phyloP scores from a whole-genome alignment of 2,329 filamentous ascomycete species.

The Penicillium sp. region DNA sequence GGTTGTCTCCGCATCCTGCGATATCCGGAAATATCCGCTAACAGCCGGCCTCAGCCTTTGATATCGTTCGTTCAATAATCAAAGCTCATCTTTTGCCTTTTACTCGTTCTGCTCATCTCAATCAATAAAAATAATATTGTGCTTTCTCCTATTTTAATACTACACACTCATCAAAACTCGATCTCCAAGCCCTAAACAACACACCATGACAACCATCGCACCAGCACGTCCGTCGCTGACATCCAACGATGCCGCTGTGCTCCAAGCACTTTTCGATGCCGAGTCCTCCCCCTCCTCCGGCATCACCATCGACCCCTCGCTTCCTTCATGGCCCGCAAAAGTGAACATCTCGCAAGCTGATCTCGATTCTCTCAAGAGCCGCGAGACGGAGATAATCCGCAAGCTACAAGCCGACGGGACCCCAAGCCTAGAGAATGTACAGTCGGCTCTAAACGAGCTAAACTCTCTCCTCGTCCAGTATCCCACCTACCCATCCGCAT shows the following conservation, averaged over 20 bases:
- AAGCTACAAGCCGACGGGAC: constrained; percentile 29
- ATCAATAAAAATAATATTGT: not conserved
- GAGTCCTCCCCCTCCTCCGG: constrained; percentile 41
- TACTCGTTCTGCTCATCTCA: not conserved
- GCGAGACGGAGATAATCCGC: constrained; percentile 40
- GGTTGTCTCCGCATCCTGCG: constrained; percentile 10
- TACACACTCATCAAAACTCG: not conserved
- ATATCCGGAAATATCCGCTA: constrained; percentile 20
- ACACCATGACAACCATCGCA: constrained; percentile 22
- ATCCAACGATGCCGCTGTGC: constrained; percentile 44
- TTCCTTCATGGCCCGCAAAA: constrained; percentile 40
- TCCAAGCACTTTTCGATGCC: constrained; percentile 46
- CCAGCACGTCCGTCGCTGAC: constrained; percentile 31
- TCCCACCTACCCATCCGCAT: constrained; percentile 52
- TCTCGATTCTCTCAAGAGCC: constrained; percentile 37
- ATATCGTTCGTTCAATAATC: not conserved
- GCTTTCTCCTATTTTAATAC: not conserved
- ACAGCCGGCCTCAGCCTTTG: constrained; percentile 13
- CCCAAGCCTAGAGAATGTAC: constrained; percentile 22
- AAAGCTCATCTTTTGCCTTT: not conserved
- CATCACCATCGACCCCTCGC: constrained; percentile 35
- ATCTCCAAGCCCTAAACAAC: not conserved
- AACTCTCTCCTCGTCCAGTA: constrained; percentile 41
- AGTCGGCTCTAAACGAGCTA: constrained; percentile 37
- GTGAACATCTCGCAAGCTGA: constrained; percentile 34